Conservation (phyloP, 2,329 filamentous ascomycete species). For the Trichophyton rubrum region DNA sequence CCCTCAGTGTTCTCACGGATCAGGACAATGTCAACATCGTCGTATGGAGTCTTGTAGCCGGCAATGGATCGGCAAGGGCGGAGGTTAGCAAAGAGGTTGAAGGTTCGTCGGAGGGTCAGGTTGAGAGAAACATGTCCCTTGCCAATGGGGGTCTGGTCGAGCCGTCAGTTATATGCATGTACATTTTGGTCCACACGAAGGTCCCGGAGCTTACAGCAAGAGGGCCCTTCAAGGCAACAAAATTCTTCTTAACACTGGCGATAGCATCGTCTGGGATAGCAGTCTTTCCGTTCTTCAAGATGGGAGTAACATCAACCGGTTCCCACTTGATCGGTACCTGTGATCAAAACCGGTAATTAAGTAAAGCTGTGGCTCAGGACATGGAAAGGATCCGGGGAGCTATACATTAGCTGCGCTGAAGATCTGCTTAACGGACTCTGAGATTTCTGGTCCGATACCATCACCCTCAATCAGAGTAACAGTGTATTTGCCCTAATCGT, state of each 20-base stretch:
- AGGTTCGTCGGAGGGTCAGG: constrained; percentile 93
- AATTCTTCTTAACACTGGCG: constrained; percentile 85
- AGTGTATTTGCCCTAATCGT: constrained; percentile 71
- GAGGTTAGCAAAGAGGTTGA: constrained; percentile 99
- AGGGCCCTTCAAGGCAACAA: constrained; percentile 94
- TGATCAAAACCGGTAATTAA: constrained; percentile 1
- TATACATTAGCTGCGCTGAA: constrained; percentile 83
- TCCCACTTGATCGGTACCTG: constrained; percentile 93
- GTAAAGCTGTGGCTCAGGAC: background rate
- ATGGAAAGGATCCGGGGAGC: background rate
- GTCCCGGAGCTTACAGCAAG: constrained; percentile 56
- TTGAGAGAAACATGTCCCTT: constrained; percentile 99
- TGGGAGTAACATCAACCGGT: constrained; percentile 87
- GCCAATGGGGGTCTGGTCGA: constrained; percentile 69
- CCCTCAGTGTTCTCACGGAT: constrained; percentile 99
- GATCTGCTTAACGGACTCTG: constrained; percentile 97
- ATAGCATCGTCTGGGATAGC: constrained; percentile 89
- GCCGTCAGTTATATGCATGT: background rate
- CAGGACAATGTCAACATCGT: constrained; percentile 89
- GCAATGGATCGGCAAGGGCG: constrained; percentile 94
- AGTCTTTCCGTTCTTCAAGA: constrained; percentile 87
- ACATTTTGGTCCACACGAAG: background rate
- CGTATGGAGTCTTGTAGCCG: constrained; percentile 97
- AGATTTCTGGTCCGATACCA: constrained; percentile 95
- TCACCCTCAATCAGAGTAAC: constrained; percentile 98